Percentiles rank a stretch among this genome's conserved stretches.
phyloP scores from a whole-genome alignment of 1,284 basidiomycete species.

The Xanthoconium separans region DNA sequence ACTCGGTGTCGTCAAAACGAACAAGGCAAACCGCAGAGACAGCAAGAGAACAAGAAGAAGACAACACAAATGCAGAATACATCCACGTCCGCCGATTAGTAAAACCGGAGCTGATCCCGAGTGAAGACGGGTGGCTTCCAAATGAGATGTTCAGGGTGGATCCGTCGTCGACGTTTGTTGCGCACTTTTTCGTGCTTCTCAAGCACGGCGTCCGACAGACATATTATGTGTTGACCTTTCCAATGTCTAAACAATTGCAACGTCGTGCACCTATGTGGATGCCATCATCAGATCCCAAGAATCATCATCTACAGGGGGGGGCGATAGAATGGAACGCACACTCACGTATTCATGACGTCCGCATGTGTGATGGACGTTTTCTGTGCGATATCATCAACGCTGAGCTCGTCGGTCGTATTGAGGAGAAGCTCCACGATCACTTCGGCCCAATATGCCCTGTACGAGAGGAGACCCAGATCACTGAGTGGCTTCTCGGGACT shows the following conservation, averaged over 20 bases:
- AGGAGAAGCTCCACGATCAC: slow-evolving; percentile 92
- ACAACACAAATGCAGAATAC: neutral
- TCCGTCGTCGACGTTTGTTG: slow-evolving; percentile 78
- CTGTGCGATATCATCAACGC: slow-evolving; percentile 97
- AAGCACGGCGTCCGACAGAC: slow-evolving; percentile 87
- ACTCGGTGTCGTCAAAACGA: slow-evolving; percentile 7
- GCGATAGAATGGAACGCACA: slow-evolving; percentile 40
- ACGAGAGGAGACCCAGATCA: slow-evolving; percentile 91
- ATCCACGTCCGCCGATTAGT: slow-evolving; percentile 45
- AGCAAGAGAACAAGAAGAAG: neutral
- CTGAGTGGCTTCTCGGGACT: slow-evolving; percentile 97
- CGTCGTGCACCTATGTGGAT: slow-evolving; percentile 74
- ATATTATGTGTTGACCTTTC: slow-evolving; percentile 94
- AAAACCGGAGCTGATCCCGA: slow-evolving; percentile 86
- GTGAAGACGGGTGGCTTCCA: slow-evolving; percentile 97
- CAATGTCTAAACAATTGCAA: slow-evolving; percentile 95
- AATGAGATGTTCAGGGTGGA: slow-evolving; percentile 77
- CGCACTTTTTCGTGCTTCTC: slow-evolving; percentile 87
- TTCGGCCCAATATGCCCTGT: slow-evolving; percentile 97
- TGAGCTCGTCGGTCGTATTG: slow-evolving; percentile 73
- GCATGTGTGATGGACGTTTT: slow-evolving; percentile 95
- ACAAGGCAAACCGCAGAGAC: neutral
- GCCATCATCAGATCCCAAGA: slow-evolving; percentile 11
- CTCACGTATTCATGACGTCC: slow-evolving; percentile 97
- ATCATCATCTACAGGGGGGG: neutral